Evolutionary conservation across 768 basidiomycete species (phyloP).

Genomic region (Termitomyces sp.): DNA sequence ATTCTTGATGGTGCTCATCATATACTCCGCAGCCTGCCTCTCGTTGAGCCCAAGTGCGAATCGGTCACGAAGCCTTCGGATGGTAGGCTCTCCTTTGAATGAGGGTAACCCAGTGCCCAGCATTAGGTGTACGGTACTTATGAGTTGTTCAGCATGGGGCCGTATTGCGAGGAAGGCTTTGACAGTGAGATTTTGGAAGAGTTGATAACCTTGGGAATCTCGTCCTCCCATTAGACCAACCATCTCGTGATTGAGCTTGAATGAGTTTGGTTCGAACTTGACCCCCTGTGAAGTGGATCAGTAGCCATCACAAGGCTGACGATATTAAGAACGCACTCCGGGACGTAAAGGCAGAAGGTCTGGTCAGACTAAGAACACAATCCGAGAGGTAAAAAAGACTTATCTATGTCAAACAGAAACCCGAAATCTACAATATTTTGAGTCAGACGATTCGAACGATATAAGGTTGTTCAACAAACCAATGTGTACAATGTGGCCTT

Average conservation of each 20-base stretch:
- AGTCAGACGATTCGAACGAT: neutral
- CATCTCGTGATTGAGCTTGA: conserved; percentile 99
- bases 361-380: conserved; percentile 21
- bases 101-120: conserved; percentile 91
- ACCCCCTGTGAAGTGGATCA: conserved; percentile 60
- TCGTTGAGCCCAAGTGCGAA: conserved; percentile 84
- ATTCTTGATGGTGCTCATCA: conserved; percentile 85
- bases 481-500: conserved; percentile 95
- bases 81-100: conserved; percentile 95
- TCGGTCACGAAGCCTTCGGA: conserved; percentile 80
- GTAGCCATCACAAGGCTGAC: conserved; percentile 4
- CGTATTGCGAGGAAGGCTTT: conserved; percentile 97
- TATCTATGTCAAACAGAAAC: conserved; percentile 97
- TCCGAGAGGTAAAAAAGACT: conserved; percentile 37
- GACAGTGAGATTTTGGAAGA: conserved; percentile 91
- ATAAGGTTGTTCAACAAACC: conserved; percentile 46
- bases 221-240: conserved; percentile 95
- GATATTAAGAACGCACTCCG: conserved; percentile 45
- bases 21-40: conserved; percentile 89
- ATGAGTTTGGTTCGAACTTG: conserved; percentile 97
- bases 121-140: conserved; percentile 90
- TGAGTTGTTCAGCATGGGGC: conserved; percentile 89
- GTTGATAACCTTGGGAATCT: conserved; percentile 89
- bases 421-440: conserved; percentile 70
- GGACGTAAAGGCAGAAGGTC: conserved; percentile 48